Evolutionary conservation across 2,329 filamentous ascomycete species (phyloP), one percentile per base, ranked within the genome.

Genomic region (Ophiocordyceps camponoti-rufipedis): DNA sequence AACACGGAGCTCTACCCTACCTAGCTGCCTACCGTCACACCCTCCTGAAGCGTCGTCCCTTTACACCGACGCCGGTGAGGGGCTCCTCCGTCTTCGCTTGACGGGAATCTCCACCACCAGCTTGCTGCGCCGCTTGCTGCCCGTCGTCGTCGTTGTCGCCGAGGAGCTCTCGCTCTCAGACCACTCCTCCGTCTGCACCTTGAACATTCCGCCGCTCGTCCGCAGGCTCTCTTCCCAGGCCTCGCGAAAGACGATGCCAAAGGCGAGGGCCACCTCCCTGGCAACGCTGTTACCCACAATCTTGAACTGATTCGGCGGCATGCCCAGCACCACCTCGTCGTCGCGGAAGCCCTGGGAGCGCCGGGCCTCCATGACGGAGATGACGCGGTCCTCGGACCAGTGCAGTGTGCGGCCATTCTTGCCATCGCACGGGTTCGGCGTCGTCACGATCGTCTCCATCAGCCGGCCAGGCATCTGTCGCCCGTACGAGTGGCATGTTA

Each of bases 231-330:
- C 47, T 2, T 46, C 52, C 56, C 59, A 61, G 0, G 80, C 80
- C 49, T 80, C 70, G 8, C 79, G 66, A 12, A 87, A 62, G 10
- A 69, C 65, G 5, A 83, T 54, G 0, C 85, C 85, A 1, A 87
- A 57, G 0, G 76, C 75, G 16, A 86, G 59, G 0, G 82, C 74
- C 1, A 85, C 72, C 23, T 75, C 72, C 9, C 83, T 66, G 3
- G 83, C 75, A 0, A 93, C 85, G 28, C 79, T 84, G 57, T 93
- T 93, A 0, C 85, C 85, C 0, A 88, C 67, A 18, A 85, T 74
- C 46, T 69, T 72, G 63, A 74, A 78, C 54, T 85, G 79, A 1
- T 77, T 63, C 0, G 35, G 10, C 0, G 69, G 57, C 0, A 45
- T 54, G 0, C 84, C 84, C 1, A 88, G 58, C 1, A 93, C 57